Evolutionary conservation across 768 basidiomycete genomes (phyloP).

Genomic region (Trametes cubensis): DNA sequence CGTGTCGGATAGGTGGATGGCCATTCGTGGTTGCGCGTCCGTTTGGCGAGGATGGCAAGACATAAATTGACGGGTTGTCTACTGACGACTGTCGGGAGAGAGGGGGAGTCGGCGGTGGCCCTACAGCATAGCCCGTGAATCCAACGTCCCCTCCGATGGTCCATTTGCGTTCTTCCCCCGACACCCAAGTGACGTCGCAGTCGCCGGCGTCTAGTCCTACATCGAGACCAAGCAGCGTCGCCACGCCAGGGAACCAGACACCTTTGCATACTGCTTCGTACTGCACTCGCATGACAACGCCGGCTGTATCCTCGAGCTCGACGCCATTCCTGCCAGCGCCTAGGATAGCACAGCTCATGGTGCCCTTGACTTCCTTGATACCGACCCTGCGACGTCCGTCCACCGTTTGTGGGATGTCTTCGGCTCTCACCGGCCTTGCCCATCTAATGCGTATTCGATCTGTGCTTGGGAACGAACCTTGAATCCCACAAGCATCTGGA

Average conservation of each 20-base stretch:
- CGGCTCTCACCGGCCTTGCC: slow-evolving; percentile 63
- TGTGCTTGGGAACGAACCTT: slow-evolving; percentile 77
- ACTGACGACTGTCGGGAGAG: slow-evolving; percentile 48
- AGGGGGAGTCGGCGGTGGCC: slow-evolving; percentile 39
- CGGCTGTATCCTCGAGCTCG: slow-evolving; percentile 36
- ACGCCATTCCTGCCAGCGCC: slow-evolving; percentile 42
- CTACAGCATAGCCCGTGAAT: slow-evolving; percentile 73
- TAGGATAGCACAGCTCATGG: slow-evolving; percentile 62
- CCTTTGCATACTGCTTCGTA: slow-evolving; percentile 77
- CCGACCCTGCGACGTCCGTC: slow-evolving; percentile 71
- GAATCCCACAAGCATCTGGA: slow-evolving; percentile 66
- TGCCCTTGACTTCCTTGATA: slow-evolving; percentile 66
- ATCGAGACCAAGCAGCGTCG: slow-evolving; percentile 79
- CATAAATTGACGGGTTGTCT: slow-evolving; percentile 28
- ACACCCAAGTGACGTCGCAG: slow-evolving; percentile 69
- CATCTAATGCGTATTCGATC: slow-evolving; percentile 78
- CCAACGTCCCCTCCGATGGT: slow-evolving; percentile 62
- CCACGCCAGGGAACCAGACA: slow-evolving; percentile 82
- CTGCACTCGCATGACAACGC: slow-evolving; percentile 64
- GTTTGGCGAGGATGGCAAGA: slow-evolving; percentile 31
- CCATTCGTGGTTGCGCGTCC: slow-evolving; percentile 20
- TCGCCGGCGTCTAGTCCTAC: slow-evolving; percentile 68
- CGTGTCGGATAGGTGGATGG: slow-evolving; percentile 27
- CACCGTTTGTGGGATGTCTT: slow-evolving; percentile 44
- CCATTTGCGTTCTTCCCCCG: slow-evolving; percentile 57